phyloP scores from a whole-genome alignment of 2,329 filamentous ascomycete species.

The Fusarium sacchari region DNA sequence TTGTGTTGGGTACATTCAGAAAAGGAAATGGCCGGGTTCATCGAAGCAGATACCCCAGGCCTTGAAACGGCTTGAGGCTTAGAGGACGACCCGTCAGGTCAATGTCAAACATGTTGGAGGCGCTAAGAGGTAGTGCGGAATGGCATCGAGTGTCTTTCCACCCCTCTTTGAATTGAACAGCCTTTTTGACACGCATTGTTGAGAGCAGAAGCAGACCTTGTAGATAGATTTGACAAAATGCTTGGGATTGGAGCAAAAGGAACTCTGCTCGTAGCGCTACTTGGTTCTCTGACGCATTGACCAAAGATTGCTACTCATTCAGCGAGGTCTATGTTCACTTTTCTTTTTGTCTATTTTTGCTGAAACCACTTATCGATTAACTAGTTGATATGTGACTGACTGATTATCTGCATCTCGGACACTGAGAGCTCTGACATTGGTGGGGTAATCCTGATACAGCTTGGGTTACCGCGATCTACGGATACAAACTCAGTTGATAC shows the following conservation, averaged over 20 bases:
- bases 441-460: conserved; percentile 19
- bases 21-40: conserved; percentile 28
- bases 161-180: conserved; percentile 34
- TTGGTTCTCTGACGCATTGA: neutral
- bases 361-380: neutral
- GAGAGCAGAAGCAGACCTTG: conserved; percentile 9
- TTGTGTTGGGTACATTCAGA: conserved; percentile 25
- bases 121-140: conserved; percentile 10
- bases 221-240: conserved; percentile 23
- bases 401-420: neutral
- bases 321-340: neutral
- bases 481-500: conserved; percentile 6
- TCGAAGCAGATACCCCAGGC: conserved; percentile 37
- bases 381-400: neutral
- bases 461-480: neutral
- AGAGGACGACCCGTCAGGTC: conserved; percentile 20
- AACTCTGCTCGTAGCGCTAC: neutral
- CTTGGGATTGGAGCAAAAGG: conserved; percentile 11
- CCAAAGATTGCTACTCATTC: neutral
- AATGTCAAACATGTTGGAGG: conserved; percentile 19
- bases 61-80: conserved; percentile 28
- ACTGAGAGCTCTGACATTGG: conserved; percentile 2
- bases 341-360: neutral
- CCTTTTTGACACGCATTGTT: conserved; percentile 19
- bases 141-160: neutral